A percentile compares a stretch with the other conserved stretches of the same genome.
phyloP scores from a whole-genome alignment of 257 asterid genomes.

The Jacaranda copaia region DNA sequence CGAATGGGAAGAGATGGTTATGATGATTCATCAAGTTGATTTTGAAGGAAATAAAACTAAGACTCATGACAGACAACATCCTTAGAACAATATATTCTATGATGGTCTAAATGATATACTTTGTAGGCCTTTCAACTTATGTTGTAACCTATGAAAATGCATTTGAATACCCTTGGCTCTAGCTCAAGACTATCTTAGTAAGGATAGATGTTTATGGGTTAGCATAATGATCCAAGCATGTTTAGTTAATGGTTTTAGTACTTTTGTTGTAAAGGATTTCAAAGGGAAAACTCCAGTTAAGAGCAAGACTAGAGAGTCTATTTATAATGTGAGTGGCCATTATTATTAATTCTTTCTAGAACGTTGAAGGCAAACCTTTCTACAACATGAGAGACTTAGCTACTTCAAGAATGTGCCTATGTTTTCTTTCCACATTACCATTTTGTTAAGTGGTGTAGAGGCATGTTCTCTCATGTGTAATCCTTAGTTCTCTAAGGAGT shows the following conservation, averaged over 20 bases:
- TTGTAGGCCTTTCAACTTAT: no score
- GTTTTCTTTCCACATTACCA: background rate
- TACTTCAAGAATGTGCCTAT: background rate
- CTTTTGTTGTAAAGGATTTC: background rate
- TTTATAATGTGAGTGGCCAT: no score
- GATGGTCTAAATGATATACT: no score
- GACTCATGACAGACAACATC: no score
- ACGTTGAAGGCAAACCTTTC: background rate
- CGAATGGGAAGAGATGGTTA: no score
- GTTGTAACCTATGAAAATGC: background rate
- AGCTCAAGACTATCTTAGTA: background rate
- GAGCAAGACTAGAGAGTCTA: background rate
- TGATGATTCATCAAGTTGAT: no score
- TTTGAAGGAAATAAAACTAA: no score
- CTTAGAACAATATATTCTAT: no score
- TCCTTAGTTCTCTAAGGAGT: no score
- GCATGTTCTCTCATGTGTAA: background rate
- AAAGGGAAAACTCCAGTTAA: background rate
- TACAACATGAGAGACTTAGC: background rate
- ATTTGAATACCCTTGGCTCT: background rate
- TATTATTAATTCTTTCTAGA: background rate
- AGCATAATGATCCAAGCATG: background rate
- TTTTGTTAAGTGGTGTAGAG: no score
- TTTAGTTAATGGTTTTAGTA: no score
- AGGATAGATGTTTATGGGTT: background rate